Conservation (phyloP, 345 rosid genomes). For the Brassica cretica region DNA sequence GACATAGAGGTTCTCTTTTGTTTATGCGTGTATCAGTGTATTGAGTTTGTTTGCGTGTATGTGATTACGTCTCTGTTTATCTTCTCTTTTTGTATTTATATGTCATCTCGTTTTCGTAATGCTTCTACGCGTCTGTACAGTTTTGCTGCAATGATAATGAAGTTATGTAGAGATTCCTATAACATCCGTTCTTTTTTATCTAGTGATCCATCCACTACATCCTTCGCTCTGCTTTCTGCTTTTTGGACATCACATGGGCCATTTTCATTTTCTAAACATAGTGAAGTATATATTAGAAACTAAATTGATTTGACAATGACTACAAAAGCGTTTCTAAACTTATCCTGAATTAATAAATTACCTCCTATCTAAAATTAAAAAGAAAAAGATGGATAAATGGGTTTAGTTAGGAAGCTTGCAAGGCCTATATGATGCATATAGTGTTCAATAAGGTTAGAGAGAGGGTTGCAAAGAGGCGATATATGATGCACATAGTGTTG, state of each 20-base stretch:
- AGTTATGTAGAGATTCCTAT: conserved; percentile 2
- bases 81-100: not conserved
- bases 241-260: not conserved
- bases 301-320: not conserved
- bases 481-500: not conserved
- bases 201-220: not conserved
- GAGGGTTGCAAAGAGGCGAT: not conserved
- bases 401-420: not conserved
- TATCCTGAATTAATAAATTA: not conserved
- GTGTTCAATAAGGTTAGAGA: not conserved
- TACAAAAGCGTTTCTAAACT: not conserved
- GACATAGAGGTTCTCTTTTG: not conserved
- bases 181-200: not conserved
- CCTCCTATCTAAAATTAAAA: not conserved
- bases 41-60: conserved; percentile 6
- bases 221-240: not conserved
- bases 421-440: not conserved
- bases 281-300: not conserved
- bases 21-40: conserved; percentile 7
- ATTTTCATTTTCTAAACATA: not conserved
- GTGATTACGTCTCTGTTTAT: not conserved
- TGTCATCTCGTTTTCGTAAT: conserved; percentile 10
- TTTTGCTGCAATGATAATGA: conserved; percentile 31
- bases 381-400: not conserved
- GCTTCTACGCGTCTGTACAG: conserved; percentile 24